Evolutionary conservation across 2,329 filamentous ascomycete species (phyloP), one percentile per base, ranked within the genome.

Genomic region (Cercospora sp.): DNA sequence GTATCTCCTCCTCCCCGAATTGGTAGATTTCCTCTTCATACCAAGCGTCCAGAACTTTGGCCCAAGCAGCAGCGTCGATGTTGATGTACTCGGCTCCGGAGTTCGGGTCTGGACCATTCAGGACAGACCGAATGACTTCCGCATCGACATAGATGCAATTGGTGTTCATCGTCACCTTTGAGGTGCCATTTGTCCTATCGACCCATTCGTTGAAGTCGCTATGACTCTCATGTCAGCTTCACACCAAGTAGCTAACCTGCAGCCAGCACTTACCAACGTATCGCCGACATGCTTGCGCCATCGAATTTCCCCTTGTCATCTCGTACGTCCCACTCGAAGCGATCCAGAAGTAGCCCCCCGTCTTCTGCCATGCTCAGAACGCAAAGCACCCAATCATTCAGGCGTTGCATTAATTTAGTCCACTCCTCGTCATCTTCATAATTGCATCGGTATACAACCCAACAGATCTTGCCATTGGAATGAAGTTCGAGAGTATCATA

Each of bases 401-500:
- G 9, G 9, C 64, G 39, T 6, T 66, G 16, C 2, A 60, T 9
- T 30, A 66, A 69, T 1, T 8, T 18, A 16, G 51, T 12, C 67
- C 67, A 66, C 7, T 63, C 12, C 12, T n/a, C 39, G 5, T 66
- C 63, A 18, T 66, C 64, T 5, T n/a, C 42, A 18, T 69, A 66
- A 9, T 16, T 51, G 42, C 45, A 51, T 48, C 67, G 67, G 20
- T 65, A 68, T 16, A 68, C 36, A 2, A 63, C 59, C 36, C 58
- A 68, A 45, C 67, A 59, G n/a, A 55, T 28, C 18, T 65, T 68
- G 39, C 39, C 39, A 18, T 45, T 45, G 1, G 39, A n/a, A 20
- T 45, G 39, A 0, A 9, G n/a, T 1, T 45, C 39, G 3, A 45
- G 39, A 2, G 39, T 18, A 0, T 45, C 39, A 6, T 45, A 18